These are phyloP conservation scores for Lepidopterella palustris DNA, from an alignment of 495 filamentous ascomycete species.

Conservation along the genomic window DNA sequence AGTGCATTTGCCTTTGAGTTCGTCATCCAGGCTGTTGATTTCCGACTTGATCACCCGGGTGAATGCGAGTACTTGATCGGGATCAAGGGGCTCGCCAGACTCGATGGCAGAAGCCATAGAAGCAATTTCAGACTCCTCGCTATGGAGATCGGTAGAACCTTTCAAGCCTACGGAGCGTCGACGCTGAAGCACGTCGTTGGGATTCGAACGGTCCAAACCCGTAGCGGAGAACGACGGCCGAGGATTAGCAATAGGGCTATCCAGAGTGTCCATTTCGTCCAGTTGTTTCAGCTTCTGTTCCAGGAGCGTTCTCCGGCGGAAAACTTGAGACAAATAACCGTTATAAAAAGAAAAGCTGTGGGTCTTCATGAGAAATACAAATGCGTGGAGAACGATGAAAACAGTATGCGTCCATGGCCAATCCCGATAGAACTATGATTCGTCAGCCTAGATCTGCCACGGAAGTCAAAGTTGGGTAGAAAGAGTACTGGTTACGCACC, in stretches of 20 bases:
- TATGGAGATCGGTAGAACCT: slow-evolving; percentile 31
- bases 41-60: slow-evolving; percentile 55
- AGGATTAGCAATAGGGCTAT: slow-evolving; percentile 21
- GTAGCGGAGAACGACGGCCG: slow-evolving; percentile 23
- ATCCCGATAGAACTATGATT: slow-evolving; percentile 55
- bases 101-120: slow-evolving; percentile 50
- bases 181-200: slow-evolving; percentile 38
- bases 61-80: slow-evolving; percentile 54
- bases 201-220: slow-evolving; percentile 36
- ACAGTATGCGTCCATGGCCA: slow-evolving; percentile 74
- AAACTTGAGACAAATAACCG: slow-evolving; percentile 59
- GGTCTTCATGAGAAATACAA: slow-evolving; percentile 73
- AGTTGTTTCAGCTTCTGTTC: slow-evolving; percentile 42
- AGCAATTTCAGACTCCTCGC: slow-evolving; percentile 45
- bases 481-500: too few relatives aligned
- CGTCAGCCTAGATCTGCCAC: too few relatives aligned
- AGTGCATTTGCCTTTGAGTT: slow-evolving; percentile 53
- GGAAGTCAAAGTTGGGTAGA: too few relatives aligned
- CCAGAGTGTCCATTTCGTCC: slow-evolving; percentile 31
- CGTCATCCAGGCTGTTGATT: slow-evolving; percentile 53
- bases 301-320: slow-evolving; percentile 44
- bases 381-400: slow-evolving; percentile 63
- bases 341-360: slow-evolving; percentile 74
- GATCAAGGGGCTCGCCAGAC: slow-evolving; percentile 49
- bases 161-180: slow-evolving; percentile 38